Base-by-base conservation (phyloP, 2,329 filamentous ascomycete species). In the Cladosporium sp. region DNA sequence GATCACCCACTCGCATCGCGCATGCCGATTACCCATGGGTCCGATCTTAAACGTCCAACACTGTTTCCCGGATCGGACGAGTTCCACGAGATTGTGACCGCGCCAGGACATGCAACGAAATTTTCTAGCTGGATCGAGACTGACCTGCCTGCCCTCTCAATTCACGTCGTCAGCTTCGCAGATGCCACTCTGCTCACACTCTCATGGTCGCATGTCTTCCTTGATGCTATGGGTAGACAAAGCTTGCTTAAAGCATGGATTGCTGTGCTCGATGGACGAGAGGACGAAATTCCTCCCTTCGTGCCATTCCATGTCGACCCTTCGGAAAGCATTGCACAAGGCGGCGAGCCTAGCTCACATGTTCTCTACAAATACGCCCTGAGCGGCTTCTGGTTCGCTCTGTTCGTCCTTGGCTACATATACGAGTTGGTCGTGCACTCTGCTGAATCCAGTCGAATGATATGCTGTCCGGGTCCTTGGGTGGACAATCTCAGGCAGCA, bases 141-240 rank as follows among this genome's bases (percentile, higher is more conserved):
- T 3, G 74, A 76, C 44, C 65, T 67, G 51, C 67, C 73, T 26
- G 66, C 70, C 51, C 62, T 74, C 3, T 68, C 59, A 6, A 36
- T 73, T 12, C 71, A 71, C 24, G 47, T 73, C 44, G 61, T 68
- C 1, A 69, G 65, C 32, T 76, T 75, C 54, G 59, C 59, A 1
- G 72, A 75, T 51, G 70, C 70, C 4, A 74, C 73, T 2, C 24
- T 75, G 6, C 63, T 74, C 12, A 71, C 69, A 3, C n/a, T 74
- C 3, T 70, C 67, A 28, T 75, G 70, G 70, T 67, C 69, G 8
- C 74, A 75, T 34, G 68, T 68, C 3, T 49, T 73, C 4, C 60
- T 74, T 1, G 73, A 75, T 60, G 72, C 68, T 0, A 67, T 74
- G 58, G 71, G 71, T 14, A 57, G 55, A 15, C 44, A 67, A 12